Evolutionary conservation across 2,329 filamentous ascomycete species (phyloP).

Genomic region (Aspergillus alliaceus): DNA sequence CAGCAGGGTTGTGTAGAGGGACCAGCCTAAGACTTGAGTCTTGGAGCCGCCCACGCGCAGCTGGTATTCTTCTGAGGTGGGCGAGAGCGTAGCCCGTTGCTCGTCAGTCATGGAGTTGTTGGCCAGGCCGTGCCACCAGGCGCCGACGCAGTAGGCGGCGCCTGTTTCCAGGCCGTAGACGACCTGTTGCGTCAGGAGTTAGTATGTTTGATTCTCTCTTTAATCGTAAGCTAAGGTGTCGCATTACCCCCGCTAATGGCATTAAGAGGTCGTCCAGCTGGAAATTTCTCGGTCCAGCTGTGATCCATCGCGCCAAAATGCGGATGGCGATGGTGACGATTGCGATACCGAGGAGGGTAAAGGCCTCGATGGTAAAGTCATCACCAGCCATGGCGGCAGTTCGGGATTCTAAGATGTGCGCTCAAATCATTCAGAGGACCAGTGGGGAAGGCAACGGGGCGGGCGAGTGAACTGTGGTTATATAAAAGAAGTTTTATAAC

Average conservation of each 20-base stretch:
- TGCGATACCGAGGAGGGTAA: constrained; percentile 53
- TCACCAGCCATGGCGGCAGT: constrained; percentile 13
- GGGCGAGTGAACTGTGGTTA: background rate
- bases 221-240: too few species aligned
- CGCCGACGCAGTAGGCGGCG: constrained; percentile 52
- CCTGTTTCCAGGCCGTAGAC: constrained; percentile 54
- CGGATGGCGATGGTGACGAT: constrained; percentile 53
- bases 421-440: background rate
- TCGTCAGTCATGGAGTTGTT: constrained; percentile 59
- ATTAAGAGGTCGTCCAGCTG: constrained; percentile 62
- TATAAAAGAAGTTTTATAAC: background rate
- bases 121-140: constrained; percentile 52
- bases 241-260: constrained; percentile 54
- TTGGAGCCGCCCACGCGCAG: constrained; percentile 55
- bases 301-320: constrained; percentile 49
- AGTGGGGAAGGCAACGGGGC: background rate
- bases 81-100: constrained; percentile 47
- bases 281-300: constrained; percentile 52
- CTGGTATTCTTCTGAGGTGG: constrained; percentile 48
- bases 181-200: constrained; percentile 44
- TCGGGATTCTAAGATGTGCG: background rate
- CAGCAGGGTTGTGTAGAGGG: constrained; percentile 53
- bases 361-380: constrained; percentile 48
- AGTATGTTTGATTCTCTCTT: too few species aligned
- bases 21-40: constrained; percentile 56